Evolutionary conservation across 768 basidiomycete genomes (phyloP).

Genomic region (Lactarius vividus): DNA sequence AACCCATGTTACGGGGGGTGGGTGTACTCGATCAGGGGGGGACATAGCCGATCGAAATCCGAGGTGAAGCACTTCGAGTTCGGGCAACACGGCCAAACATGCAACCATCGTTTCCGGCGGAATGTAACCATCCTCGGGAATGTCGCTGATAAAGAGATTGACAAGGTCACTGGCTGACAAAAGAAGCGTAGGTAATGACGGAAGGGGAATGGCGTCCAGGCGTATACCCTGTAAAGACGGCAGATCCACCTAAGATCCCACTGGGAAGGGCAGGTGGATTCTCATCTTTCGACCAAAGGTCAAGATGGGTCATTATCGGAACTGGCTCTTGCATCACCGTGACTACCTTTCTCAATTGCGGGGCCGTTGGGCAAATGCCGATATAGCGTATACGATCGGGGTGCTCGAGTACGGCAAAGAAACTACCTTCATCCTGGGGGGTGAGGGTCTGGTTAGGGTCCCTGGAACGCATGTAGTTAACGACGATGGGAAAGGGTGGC

Average conservation of each 20-base stretch:
- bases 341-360: too few species aligned
- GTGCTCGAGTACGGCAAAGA: not conserved
- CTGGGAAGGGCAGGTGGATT: not conserved
- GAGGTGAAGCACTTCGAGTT: not conserved
- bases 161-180: not conserved
- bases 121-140: not conserved
- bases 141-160: not conserved
- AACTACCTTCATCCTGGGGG: not conserved
- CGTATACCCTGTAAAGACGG: not conserved
- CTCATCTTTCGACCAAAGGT: too few species aligned
- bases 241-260: slow-evolving; percentile 4
- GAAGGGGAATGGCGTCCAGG: not conserved
- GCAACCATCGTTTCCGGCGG: not conserved
- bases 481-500: slow-evolving; percentile 1
- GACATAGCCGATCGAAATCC: not conserved
- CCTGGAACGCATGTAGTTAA: too few species aligned
- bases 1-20: not conserved
- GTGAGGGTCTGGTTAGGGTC: not conserved
- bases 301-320: too few species aligned
- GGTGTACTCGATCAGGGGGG: not conserved
- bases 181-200: not conserved
- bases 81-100: not conserved
- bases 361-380: too few species aligned
- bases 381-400: too few species aligned
- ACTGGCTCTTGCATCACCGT: too few species aligned